Base-by-base conservation (phyloP, 2,329 filamentous ascomycete species). In the Pyrenophora teres region DNA sequence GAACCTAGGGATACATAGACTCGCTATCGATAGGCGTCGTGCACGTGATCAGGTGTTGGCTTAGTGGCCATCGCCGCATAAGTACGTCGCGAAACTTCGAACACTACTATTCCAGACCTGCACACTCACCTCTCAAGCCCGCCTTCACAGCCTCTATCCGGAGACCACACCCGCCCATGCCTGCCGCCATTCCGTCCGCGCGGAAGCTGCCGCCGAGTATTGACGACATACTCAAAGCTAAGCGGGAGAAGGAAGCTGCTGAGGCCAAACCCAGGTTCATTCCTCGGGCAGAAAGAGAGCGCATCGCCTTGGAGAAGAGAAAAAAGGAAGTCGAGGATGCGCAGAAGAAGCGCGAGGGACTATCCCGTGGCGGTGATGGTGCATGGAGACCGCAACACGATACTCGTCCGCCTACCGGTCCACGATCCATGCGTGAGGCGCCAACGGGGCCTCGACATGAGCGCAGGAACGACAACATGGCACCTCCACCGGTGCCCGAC, bases 241-340 rank as follows among this genome's bases (percentile, higher is more conserved):
- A 95, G 80, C 90, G 89, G 69, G 90, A 90, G 56, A 88, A 89
- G 23, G 90, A 94, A 74, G 89, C 88, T 31, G 90, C 88, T 13
- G 88, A 90, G 8, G 83, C 90, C 48, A 96, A 94, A 80, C 92
- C 92, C 4, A 92, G 90, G 72, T 96, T 95, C 70, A 78, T 96
- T 18, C 88, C 89, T 4, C 94, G 89, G 77, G 87, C 88, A 27
- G 84, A 96, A 72, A 84, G 92, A 48, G 91, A 96, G 71, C 84
- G 86, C 54, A 75, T 95, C 21, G 91, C 90, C 25, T 80, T 90
- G 13, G 89, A 95, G 68, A 91, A 91, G 73, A 81, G 87, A 41
- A 81, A 82, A 32, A 89, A 90, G 59, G 88, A 93, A 66, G 82
- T 85, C 2, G 84, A 88, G 54, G 84, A 86, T 40, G 58, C 54